Conservation (phyloP, 2,329 filamentous ascomycete genomes). For the Fusarium sp. region DNA sequence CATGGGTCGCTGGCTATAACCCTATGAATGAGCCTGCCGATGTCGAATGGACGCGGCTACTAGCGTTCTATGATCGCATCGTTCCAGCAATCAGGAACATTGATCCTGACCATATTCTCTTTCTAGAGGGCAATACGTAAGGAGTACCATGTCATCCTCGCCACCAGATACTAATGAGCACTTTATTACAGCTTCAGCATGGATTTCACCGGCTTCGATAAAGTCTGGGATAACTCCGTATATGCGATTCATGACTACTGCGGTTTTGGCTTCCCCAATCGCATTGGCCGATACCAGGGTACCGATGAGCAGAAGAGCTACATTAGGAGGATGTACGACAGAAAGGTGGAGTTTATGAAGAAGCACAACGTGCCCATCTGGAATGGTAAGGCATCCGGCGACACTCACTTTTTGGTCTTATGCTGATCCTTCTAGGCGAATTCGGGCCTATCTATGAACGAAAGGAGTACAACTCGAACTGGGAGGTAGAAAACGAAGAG, state of each 20-base stretch:
- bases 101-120: slow-evolving; percentile 61
- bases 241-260: slow-evolving; percentile 67
- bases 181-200: slow-evolving; percentile 40
- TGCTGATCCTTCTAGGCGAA: slow-evolving; percentile 50
- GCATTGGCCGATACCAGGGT: slow-evolving; percentile 53
- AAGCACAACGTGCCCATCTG: slow-evolving; percentile 56
- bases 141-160: accelerated
- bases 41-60: slow-evolving; percentile 50
- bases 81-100: slow-evolving; percentile 54
- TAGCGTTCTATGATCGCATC: slow-evolving; percentile 55
- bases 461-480: slow-evolving; percentile 50
- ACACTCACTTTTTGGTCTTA: accelerated
- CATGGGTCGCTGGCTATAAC: slow-evolving; percentile 57
- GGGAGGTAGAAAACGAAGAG: slow-evolving; percentile 48
- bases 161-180: accelerated
- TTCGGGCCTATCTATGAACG: slow-evolving; percentile 62
- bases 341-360: slow-evolving; percentile 59
- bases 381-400: slow-evolving; percentile 48
- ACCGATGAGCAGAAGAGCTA: slow-evolving; percentile 55
- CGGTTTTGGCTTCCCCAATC: slow-evolving; percentile 61
- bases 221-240: slow-evolving; percentile 59
- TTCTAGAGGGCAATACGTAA: slow-evolving; percentile 62
- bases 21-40: slow-evolving; percentile 50
- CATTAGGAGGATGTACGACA: slow-evolving; percentile 49
- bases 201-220: slow-evolving; percentile 48